Evolutionary conservation across 257 asterid species (phyloP), one percentile per base, ranked within the genome.

Genomic region (Oldenlandia corymbosa): DNA sequence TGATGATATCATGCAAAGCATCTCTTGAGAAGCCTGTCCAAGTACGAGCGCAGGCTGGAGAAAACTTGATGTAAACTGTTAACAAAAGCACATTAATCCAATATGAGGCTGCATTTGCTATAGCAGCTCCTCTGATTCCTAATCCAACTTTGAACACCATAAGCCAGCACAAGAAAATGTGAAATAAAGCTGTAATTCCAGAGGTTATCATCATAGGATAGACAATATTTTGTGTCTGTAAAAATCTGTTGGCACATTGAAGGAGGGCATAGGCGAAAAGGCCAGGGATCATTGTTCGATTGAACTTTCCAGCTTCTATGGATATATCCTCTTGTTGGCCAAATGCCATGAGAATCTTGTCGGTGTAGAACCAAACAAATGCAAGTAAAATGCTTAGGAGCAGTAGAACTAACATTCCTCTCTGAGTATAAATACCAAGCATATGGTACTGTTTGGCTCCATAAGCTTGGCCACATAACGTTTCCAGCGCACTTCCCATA

Each of bases 401-500:
- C 31, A 76, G 60, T 65, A 87, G 85, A 54, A 76, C 55, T 36
- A 83, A 18, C 64, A 83, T 70, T 8, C 87, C 93, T 62, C 88
- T 53, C 18, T 83, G 90, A 0, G 85, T 78, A 60, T 79, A 73
- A 7, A 84, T 60, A 14, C 88, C 80, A 10, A 84, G 79, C 88
- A 77, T 74, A 45, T 66, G 82, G 73, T 77, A 73, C 30, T 82
- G 83, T 52, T 79, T 81, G 16, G 85, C 92, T 64, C 95, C 95
- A 53, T 77, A 79, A 37, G 86, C 83, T 76, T 87, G 92, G 13
- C 91, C 91, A 43, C 91, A 82, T 27, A 76, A 66, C 4, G 89
- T 87, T 68, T 86, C 91, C 64, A 86, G 55, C 24, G 95, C 86
- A 67, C 95, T 80, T 61, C 88, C 86, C 89, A 84, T 82, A 66